Evolutionary conservation across 2,329 filamentous ascomycete genomes (phyloP).

Genomic region (Fusarium sp.): DNA sequence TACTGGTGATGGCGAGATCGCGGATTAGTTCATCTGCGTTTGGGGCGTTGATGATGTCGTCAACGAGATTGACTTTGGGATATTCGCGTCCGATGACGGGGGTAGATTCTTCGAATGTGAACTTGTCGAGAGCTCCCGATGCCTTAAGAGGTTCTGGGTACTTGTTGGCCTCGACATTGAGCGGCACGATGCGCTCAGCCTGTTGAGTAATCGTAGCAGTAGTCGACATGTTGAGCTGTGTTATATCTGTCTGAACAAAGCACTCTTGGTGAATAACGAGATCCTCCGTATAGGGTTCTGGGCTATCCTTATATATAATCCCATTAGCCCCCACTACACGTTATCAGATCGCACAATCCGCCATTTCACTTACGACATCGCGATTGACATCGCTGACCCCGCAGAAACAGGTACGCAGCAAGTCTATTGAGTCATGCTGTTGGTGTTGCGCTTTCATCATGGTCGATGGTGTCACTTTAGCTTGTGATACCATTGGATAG

Average conservation of each 20-base stretch:
- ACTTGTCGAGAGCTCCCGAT: conserved; percentile 17
- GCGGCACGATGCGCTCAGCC: conserved; percentile 2
- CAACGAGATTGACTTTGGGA: conserved; percentile 56
- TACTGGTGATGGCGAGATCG: conserved; percentile 69
- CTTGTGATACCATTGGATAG: not conserved
- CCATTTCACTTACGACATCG: not conserved
- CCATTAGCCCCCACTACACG: not conserved
- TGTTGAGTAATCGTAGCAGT: not conserved
- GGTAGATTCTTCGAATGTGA: conserved; percentile 45
- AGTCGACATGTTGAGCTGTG: not conserved
- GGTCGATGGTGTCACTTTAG: not conserved
- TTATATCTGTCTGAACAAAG: accelerated
- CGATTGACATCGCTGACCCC: not conserved
- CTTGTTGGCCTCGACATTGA: not conserved
- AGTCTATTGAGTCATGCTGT: not conserved
- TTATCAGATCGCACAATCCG: conserved; percentile 8
- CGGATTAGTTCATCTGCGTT: conserved; percentile 64
- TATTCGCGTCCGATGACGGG: conserved; percentile 66
- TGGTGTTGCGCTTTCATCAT: not conserved
- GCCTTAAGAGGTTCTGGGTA: not conserved
- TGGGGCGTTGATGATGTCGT: conserved; percentile 53
- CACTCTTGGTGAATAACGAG: not conserved
- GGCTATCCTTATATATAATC: not conserved
- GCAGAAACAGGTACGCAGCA: not conserved
- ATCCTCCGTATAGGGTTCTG: accelerated